Evolutionary conservation across 140 eudicot genomes (phyloP).

Genomic region (Ambrosia hybrid): DNA sequence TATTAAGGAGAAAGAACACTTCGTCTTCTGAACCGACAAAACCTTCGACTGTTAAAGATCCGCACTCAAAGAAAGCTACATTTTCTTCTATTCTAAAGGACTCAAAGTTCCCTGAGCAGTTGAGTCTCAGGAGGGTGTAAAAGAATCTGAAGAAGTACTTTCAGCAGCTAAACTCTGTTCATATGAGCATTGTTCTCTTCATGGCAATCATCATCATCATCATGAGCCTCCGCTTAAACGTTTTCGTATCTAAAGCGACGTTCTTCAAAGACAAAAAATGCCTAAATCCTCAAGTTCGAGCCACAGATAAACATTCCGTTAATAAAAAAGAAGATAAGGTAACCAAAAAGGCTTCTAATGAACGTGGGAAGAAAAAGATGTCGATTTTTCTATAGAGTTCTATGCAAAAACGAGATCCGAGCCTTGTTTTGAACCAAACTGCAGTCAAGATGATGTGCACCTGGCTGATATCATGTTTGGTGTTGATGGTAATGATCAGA

Average conservation of each 20-base stretch:
- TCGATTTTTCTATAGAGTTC: slow-evolving; percentile 37
- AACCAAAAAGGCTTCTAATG: slow-evolving; percentile 22
- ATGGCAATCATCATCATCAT: slow-evolving; percentile 30
- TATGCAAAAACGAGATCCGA: slow-evolving; percentile 32
- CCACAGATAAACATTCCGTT: slow-evolving; percentile 18
- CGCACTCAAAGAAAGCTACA: slow-evolving; percentile 51
- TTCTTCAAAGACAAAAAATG: slow-evolving; percentile 36
- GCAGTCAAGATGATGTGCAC: slow-evolving; percentile 25
- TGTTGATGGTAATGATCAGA: slow-evolving; percentile 1
- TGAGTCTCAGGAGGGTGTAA: slow-evolving; percentile 33
- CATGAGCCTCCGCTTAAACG: slow-evolving; percentile 53
- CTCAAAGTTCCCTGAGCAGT: slow-evolving; percentile 55
- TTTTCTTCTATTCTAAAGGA: slow-evolving; percentile 78
- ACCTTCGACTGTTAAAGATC: slow-evolving; percentile 31
- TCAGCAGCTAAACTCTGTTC: slow-evolving; percentile 64
- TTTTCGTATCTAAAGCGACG: slow-evolving; percentile 41
- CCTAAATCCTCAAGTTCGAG: slow-evolving; percentile 28
- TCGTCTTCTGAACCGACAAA: slow-evolving; percentile 47
- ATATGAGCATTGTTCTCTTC: slow-evolving; percentile 79
- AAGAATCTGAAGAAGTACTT: slow-evolving; percentile 40
- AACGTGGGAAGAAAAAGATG: neutral
- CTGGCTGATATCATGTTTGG: slow-evolving; percentile 44
- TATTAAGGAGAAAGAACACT: slow-evolving; percentile 33
- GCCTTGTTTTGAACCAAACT: slow-evolving; percentile 14
- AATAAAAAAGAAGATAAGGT: slow-evolving; percentile 30